phyloP scores from a whole-genome alignment of 2,329 filamentous ascomycete species.

The Trichoderma citrinoviride region DNA sequence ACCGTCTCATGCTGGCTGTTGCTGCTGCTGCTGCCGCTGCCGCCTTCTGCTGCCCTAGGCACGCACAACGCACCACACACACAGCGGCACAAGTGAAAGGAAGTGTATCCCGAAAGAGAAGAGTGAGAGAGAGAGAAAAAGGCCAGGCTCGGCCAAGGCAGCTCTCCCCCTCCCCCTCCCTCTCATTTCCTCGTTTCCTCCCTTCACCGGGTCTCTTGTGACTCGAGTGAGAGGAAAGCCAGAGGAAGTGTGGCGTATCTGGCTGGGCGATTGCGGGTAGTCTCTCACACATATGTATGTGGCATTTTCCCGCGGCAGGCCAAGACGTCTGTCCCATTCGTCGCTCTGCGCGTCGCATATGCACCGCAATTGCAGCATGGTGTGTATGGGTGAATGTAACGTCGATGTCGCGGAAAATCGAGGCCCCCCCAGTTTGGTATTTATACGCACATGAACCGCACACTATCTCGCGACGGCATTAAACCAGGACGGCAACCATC shows the following conservation, averaged over 20 bases:
- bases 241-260: slow-evolving; percentile 19
- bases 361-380: slow-evolving; percentile 23
- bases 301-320: slow-evolving; percentile 20
- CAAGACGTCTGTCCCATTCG: slow-evolving; percentile 22
- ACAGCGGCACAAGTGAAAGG: slow-evolving; percentile 8
- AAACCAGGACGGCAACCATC: slow-evolving; percentile 8
- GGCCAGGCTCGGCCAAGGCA: slow-evolving; percentile 11
- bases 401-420: slow-evolving; percentile 28
- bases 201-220: slow-evolving; percentile 15
- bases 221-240: not conserved
- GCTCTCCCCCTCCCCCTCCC: not conserved
- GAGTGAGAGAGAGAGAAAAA: not conserved
- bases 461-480: slow-evolving; percentile 17
- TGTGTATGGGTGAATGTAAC: slow-evolving; percentile 28
- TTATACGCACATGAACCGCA: slow-evolving; percentile 23
- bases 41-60: slow-evolving; percentile 6
- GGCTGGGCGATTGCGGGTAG: slow-evolving; percentile 16
- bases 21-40: not conserved
- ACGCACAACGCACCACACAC: not conserved
- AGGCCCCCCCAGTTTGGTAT: slow-evolving; percentile 21
- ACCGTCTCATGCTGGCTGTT: slow-evolving; percentile 2
- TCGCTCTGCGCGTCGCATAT: slow-evolving; percentile 20
- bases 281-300: slow-evolving; percentile 21
- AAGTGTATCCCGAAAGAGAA: slow-evolving; percentile 16
- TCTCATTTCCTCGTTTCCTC: slow-evolving; percentile 1